Percentiles rank a stretch among this genome's conserved stretches.
These are phyloP conservation scores for Gentiana macrophylla DNA, from an alignment of 257 asterid genomes.

Conservation along the genomic window DNA sequence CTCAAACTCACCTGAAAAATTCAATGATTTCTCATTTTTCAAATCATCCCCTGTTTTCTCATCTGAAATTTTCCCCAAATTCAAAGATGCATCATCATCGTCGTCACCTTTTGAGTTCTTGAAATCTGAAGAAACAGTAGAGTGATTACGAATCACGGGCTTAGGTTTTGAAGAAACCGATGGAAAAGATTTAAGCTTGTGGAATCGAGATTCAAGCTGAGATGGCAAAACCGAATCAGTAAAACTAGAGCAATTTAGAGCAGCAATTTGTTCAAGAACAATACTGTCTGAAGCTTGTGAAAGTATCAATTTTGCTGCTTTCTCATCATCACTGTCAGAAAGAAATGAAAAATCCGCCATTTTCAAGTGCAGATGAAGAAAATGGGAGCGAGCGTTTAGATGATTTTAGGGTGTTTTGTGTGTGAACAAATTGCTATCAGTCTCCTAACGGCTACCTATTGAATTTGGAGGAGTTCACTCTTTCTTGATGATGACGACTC, in stretches of 20 bases:
- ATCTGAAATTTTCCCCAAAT: slow-evolving; percentile 15
- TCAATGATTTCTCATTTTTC: neutral
- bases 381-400: no score
- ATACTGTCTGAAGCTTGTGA: slow-evolving; percentile 69
- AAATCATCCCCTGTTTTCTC: slow-evolving; percentile 4
- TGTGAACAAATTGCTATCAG: neutral
- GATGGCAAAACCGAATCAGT: slow-evolving; percentile 56
- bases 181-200: slow-evolving; percentile 75
- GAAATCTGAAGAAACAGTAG: slow-evolving; percentile 6
- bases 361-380: neutral
- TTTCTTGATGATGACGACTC: neutral
- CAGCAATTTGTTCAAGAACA: slow-evolving; percentile 69
- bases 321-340: slow-evolving; percentile 75
- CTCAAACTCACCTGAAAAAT: neutral
- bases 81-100: slow-evolving; percentile 6
- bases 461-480: slow-evolving; percentile 17
- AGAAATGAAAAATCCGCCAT: slow-evolving; percentile 60
- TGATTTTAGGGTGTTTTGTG: slow-evolving; percentile 7
- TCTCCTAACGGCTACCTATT: slow-evolving; percentile 45
- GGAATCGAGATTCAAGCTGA: slow-evolving; percentile 71
- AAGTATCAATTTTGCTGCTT: slow-evolving; percentile 62
- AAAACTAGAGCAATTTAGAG: slow-evolving; percentile 70
- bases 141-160: slow-evolving; percentile 11
- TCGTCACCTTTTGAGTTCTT: slow-evolving; percentile 10
- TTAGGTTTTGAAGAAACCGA: slow-evolving; percentile 28